phyloP scores from a whole-genome alignment of 345 rosid species.

The Sonneratia alba region DNA sequence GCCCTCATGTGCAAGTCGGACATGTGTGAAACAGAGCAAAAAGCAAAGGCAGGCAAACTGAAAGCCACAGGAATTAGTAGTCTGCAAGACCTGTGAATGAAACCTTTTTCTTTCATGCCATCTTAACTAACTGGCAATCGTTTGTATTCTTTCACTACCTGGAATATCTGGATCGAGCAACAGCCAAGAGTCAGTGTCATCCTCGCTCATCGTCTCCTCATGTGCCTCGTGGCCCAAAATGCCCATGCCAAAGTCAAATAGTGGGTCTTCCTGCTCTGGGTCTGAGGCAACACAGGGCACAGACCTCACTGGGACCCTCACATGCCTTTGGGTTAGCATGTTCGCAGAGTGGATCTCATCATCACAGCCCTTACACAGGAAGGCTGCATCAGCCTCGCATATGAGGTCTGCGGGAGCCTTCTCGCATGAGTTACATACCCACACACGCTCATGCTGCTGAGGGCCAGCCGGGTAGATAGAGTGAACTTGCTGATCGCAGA shows the following conservation, averaged over 20 bases:
- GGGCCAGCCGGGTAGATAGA: background rate
- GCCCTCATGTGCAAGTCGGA: too few relatives aligned
- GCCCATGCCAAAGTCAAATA: background rate
- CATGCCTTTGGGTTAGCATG: constrained; percentile 11
- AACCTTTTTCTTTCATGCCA: background rate
- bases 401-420: constrained; percentile 23
- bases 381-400: constrained; percentile 32
- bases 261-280: background rate
- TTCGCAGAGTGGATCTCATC: constrained; percentile 22
- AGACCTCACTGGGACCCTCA: constrained; percentile 15
- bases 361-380: constrained; percentile 21
- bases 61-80: background rate
- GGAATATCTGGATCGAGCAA: constrained; percentile 17
- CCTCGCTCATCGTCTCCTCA: constrained; percentile 8
- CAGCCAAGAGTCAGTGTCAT: constrained; percentile 24
- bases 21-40: background rate
- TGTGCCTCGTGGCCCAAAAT: background rate
- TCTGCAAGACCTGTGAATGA: background rate
- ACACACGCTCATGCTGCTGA: constrained; percentile 21
- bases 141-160: background rate
- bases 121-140: background rate
- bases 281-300: constrained; percentile 6
- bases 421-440: constrained; percentile 20
- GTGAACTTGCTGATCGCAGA: constrained; percentile 20
- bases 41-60: background rate